phyloP scores from a whole-genome alignment of 2,329 filamentous ascomycete species.

The Aspergillus pseudoglaucus region DNA sequence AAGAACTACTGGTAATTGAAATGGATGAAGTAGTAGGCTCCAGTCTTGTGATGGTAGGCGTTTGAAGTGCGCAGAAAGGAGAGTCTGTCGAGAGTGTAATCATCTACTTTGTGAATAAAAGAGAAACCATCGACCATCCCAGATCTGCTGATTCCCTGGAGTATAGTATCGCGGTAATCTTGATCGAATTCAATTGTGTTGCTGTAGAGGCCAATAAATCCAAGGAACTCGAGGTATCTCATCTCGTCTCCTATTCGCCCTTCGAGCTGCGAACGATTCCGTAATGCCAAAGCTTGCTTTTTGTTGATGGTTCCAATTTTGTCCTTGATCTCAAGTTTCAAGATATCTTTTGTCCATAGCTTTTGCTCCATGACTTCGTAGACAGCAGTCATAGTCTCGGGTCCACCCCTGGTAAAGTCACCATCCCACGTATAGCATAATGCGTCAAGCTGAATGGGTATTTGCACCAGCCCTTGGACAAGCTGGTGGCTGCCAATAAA shows the following conservation, averaged over 20 bases:
- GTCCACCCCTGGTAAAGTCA: no score
- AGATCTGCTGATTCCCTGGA: slow-evolving; percentile 8
- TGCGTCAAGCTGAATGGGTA: no score
- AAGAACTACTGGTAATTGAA: slow-evolving; percentile 18
- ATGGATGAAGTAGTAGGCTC: slow-evolving; percentile 38
- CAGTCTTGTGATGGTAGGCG: slow-evolving; percentile 6
- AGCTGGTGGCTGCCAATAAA: slow-evolving; percentile 34
- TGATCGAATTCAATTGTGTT: slow-evolving; percentile 29
- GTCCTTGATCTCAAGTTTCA: slow-evolving; percentile 18
- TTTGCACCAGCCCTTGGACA: no score
- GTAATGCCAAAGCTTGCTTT: neutral
- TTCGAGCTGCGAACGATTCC: slow-evolving; percentile 7
- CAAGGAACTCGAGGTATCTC: slow-evolving; percentile 25
- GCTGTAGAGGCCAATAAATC: slow-evolving; percentile 31
- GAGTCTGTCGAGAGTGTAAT: slow-evolving; percentile 12
- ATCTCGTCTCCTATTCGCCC: slow-evolving; percentile 12
- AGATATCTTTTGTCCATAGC: slow-evolving; percentile 37
- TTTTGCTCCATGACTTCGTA: slow-evolving; percentile 25
- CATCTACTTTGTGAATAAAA: no score
- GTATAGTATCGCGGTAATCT: slow-evolving; percentile 15
- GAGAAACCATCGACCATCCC: neutral
- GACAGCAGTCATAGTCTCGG: slow-evolving; percentile 32
- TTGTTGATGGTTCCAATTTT: neutral
- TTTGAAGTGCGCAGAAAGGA: slow-evolving; percentile 36
- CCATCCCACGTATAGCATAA: no score